Percentiles rank a stretch among this genome's conserved stretches.
phyloP scores from a whole-genome alignment of 148 eudicot genomes.

The Rhododendron mucronatum region DNA sequence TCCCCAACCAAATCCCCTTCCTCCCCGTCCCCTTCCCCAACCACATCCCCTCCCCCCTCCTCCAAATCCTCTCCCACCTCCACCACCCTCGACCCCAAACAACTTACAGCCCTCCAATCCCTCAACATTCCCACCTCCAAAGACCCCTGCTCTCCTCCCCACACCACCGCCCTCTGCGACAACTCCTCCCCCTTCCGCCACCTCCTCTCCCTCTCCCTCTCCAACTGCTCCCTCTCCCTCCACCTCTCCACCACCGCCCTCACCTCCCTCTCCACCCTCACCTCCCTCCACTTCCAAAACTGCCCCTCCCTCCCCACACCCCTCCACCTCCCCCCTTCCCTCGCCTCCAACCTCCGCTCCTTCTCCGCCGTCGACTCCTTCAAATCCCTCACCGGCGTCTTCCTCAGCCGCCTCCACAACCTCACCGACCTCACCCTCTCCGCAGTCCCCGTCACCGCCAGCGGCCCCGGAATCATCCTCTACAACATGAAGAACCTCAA shows the following conservation, averaged over 20 bases:
- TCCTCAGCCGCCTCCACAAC: constrained; percentile 32
- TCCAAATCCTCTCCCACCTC: constrained; percentile 13
- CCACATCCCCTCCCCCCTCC: neutral
- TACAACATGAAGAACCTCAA: constrained; percentile 23
- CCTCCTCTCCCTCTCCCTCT: constrained; percentile 51
- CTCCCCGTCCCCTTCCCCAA: constrained; percentile 16
- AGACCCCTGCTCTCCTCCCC: constrained; percentile 56
- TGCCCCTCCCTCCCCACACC: constrained; percentile 49
- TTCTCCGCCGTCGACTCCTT: constrained; percentile 38
- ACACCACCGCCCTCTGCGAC: constrained; percentile 48
- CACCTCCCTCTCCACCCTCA: constrained; percentile 57
- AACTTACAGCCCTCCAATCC: constrained; percentile 63
- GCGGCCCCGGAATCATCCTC: constrained; percentile 50
- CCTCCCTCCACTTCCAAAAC: constrained; percentile 22
- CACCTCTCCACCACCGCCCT: constrained; percentile 57
- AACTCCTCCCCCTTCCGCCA: constrained; percentile 56
- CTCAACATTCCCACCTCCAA: constrained; percentile 52
- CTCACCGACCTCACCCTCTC: constrained; percentile 45
- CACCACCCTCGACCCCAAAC: constrained; percentile 73
- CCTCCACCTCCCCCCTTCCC: constrained; percentile 23
- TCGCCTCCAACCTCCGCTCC: constrained; percentile 29
- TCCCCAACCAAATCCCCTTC: constrained; percentile 16
- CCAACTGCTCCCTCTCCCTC: constrained; percentile 55
- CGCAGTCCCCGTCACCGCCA: constrained; percentile 36
- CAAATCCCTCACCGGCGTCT: constrained; percentile 27